Conservation (phyloP, 2,329 filamentous ascomycete species). For the Neonectria neomacrospora region DNA sequence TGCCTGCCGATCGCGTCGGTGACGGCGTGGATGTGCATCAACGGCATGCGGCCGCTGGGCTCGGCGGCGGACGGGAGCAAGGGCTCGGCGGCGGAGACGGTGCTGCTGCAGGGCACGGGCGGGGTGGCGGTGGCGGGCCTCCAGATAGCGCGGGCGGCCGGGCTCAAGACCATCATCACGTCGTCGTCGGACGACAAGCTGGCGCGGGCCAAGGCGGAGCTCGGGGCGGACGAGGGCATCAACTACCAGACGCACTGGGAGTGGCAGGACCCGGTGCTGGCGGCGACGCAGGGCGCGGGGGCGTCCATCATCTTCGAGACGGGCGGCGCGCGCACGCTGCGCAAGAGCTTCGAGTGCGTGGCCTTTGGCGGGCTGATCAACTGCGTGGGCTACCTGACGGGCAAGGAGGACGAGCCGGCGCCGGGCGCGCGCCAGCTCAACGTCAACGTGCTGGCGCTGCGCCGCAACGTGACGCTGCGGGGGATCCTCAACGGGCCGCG, state of each 20-base stretch:
- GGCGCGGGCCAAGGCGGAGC: conserved; percentile 53
- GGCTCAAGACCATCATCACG: conserved; percentile 63
- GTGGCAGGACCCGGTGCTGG: conserved; percentile 62
- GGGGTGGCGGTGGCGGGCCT: conserved; percentile 63
- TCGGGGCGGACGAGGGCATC: conserved; percentile 64
- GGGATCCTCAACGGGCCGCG: conserved; percentile 71
- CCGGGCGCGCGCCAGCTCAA: conserved; percentile 59
- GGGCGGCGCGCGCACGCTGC: conserved; percentile 63
- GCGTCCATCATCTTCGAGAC: conserved; percentile 67
- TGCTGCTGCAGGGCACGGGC: conserved; percentile 66
- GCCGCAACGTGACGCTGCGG: conserved; percentile 59
- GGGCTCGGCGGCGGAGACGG: conserved; percentile 44
- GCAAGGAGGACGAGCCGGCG: conserved; percentile 64
- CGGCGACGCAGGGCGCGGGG: conserved; percentile 57
- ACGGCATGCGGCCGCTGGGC: conserved; percentile 66
- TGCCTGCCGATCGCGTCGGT: conserved; percentile 70
- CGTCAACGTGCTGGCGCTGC: conserved; percentile 66
- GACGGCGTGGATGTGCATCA: conserved; percentile 74
- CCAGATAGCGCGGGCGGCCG: conserved; percentile 64
- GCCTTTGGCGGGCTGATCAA: conserved; percentile 66
- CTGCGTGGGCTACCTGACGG: conserved; percentile 61
- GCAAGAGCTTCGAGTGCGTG: conserved; percentile 63
- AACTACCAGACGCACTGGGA: conserved; percentile 65
- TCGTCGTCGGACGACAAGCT: conserved; percentile 66
- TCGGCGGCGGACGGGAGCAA: conserved; percentile 49